Conservation (phyloP, 257 asterid genomes). For the Catharanthus roseus region DNA sequence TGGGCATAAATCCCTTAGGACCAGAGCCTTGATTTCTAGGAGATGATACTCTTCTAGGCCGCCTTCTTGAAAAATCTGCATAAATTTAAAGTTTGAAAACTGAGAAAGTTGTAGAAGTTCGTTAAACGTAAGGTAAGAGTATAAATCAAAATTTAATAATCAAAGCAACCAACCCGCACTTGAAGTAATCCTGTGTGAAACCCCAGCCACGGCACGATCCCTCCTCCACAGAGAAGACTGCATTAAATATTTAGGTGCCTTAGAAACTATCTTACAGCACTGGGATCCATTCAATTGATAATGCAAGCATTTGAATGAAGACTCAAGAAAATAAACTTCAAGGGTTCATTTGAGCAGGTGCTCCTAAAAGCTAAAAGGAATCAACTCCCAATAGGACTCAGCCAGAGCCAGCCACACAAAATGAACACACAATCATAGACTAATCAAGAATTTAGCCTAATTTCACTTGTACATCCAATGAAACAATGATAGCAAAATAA, state of each 20-base stretch:
- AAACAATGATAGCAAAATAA: not conserved
- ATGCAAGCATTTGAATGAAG: not conserved
- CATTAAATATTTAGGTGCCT: conserved; percentile 18
- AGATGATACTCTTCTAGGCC: conserved; percentile 44
- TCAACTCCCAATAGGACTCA: not conserved
- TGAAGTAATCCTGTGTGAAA: conserved; percentile 50
- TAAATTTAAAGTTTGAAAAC: conserved; percentile 13
- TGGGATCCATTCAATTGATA: not conserved
- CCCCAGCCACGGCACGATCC: conserved; percentile 27
- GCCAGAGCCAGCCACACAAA: not conserved
- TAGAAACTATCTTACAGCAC: not conserved
- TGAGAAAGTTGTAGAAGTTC: not conserved
- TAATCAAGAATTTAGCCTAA: not conserved
- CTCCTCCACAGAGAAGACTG: conserved; percentile 56
- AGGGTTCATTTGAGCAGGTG: not conserved
- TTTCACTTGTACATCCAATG: not conserved
- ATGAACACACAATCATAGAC: not conserved
- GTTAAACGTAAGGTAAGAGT: conserved; percentile 5
- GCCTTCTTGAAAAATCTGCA: conserved; percentile 72
- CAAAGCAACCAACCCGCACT: conserved; percentile 62
- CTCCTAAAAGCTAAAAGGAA: not conserved
- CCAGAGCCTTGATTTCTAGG: conserved; percentile 50
- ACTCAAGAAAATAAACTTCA: not conserved
- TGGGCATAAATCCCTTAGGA: conserved; percentile 64
- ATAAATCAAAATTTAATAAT: conserved; percentile 9